Evolutionary conservation across 768 basidiomycete species (phyloP).

Genomic region (Clitopilus hobsonii): DNA sequence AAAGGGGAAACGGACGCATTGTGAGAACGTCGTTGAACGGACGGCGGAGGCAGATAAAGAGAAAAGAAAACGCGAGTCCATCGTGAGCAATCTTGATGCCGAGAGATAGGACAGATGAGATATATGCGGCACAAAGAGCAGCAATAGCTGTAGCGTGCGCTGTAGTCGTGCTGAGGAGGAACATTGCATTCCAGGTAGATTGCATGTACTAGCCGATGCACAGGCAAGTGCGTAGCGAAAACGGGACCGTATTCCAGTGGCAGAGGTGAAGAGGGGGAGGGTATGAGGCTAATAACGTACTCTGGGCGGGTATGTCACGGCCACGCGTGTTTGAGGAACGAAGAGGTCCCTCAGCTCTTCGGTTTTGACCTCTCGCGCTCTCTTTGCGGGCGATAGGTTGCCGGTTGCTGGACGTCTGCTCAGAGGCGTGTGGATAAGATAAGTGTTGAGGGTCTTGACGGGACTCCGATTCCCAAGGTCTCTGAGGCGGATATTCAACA

Average conservation of each 20-base stretch:
- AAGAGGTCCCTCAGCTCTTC: constrained; percentile 23
- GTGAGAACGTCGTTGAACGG: background rate
- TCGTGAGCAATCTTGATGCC: constrained; percentile 35
- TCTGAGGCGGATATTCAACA: background rate
- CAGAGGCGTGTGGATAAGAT: background rate
- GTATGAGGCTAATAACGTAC: constrained; percentile 63
- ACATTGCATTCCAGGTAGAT: background rate
- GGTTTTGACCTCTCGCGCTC: constrained; percentile 21
- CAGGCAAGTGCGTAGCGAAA: constrained; percentile 11
- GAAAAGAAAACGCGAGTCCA: constrained; percentile 27
- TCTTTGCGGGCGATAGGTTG: constrained; percentile 18
- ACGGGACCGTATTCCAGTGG: constrained; percentile 29
- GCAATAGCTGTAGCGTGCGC: constrained; percentile 16
- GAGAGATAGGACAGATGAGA: constrained; percentile 23
- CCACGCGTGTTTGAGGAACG: constrained; percentile 19
- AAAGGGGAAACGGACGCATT: constrained; percentile 23
- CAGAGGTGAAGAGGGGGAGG: constrained; percentile 33
- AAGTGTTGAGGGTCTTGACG: background rate
- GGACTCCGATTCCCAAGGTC: background rate
- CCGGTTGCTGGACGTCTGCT: constrained; percentile 5
- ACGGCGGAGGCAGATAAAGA: background rate
- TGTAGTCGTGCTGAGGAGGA: background rate
- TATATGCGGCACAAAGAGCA: constrained; percentile 17
- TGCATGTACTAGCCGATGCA: background rate
- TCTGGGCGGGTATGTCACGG: constrained; percentile 37